Base-by-base conservation (phyloP, 345 rosid genomes). In the Garcia nutans region DNA sequence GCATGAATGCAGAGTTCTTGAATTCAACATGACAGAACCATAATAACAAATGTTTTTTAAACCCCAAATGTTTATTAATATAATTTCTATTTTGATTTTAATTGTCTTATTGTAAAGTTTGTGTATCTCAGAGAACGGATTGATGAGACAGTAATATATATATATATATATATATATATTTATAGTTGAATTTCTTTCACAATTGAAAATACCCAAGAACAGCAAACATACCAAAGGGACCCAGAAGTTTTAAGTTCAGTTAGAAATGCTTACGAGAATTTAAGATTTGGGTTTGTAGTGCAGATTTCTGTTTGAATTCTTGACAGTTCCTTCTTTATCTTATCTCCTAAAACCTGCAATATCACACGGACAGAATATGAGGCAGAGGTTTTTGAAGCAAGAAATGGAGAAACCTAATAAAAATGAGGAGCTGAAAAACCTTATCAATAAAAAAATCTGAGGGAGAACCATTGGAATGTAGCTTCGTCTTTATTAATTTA, bases 361-460 rank as follows among this genome's bases (percentile, higher is more conserved):
- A 37, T 47, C 47, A 75, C 9, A 64, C 15, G 52, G 17, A 60
- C 59, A 16, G 8, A 74, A 61, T n/a, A 59, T 76, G 1, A 72
- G 77, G 52, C 56, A 37, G 70, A 13, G 54, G n/a, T n/a, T 20
- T 74, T 12, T 11, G 41, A 17, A 64, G 12, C 8, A 28, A 22
- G n/a, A 59, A 31, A 1, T 37, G 8, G 23, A 62, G 19, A 55
- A 44, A 70, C 64, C 41, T 65, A 2, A 57, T 12, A 17, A 20
- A 37, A 26, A 37, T 6, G 3, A 24, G 52, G 67, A 68, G n/a
- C 1, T 6, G 20, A 70, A 6, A 16, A 70, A 91, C 96, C 91
- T 91, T 91, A 20, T 89, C 96, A 28, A 89, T 83, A 85, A 89
- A 91, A 78, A 89, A 91, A 86, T 91, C 92, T 1, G 96, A 88